These are phyloP conservation scores for Fistulinella prunicolor DNA, from an alignment of 768 basidiomycete species.

Conservation along the genomic window DNA sequence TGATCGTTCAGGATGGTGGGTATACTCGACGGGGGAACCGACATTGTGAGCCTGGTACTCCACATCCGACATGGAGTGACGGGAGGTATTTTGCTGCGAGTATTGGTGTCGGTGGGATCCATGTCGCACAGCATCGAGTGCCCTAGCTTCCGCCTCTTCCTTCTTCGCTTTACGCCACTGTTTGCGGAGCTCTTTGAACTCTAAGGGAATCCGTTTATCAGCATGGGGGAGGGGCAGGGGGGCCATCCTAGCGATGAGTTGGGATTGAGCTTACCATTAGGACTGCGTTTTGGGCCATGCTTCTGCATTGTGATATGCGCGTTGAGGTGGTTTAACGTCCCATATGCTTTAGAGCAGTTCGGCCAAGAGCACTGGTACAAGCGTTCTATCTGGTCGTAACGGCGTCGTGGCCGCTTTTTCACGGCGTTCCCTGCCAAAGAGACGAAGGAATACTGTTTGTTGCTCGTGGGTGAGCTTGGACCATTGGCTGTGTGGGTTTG, in stretches of 20 bases:
- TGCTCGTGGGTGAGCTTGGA: conserved; percentile 39
- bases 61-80: conserved; percentile 26
- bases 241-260: neutral
- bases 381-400: conserved; percentile 95
- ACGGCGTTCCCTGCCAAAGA: conserved; percentile 77
- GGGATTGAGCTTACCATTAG: conserved; percentile 62
- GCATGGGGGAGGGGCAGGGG: conserved; percentile 2
- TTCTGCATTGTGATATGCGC: conserved; percentile 99
- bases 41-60: conserved; percentile 19
- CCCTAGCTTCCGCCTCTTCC: conserved; percentile 44
- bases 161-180: conserved; percentile 95
- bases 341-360: conserved; percentile 80
- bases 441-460: conserved; percentile 81
- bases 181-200: conserved; percentile 97
- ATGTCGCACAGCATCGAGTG: conserved; percentile 15
- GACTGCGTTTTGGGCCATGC: conserved; percentile 87
- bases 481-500: conserved; percentile 14
- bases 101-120: conserved; percentile 18
- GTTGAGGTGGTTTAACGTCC: conserved; percentile 95
- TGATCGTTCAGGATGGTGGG: conserved; percentile 26
- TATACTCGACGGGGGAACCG: conserved; percentile 23
- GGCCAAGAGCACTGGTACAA: conserved; percentile 86
- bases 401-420: conserved; percentile 78
- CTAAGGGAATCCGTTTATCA: conserved; percentile 39
- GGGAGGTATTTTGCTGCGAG: conserved; percentile 22